These are phyloP conservation scores for Aristolochia contorta DNA, from an alignment of 164 flowering plant genomes.

Conservation along the genomic window DNA sequence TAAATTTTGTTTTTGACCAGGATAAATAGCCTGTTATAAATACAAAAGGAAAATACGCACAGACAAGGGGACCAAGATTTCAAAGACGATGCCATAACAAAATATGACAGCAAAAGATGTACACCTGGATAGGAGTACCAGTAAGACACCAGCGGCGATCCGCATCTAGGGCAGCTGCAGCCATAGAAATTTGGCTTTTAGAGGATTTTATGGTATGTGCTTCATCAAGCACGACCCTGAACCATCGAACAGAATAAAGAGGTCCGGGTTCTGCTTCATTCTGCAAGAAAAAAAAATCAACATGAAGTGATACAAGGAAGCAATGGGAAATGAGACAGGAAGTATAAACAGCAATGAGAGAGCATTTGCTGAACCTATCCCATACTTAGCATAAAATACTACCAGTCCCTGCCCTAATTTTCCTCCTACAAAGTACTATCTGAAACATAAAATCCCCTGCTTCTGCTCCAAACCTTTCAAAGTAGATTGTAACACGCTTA, in stretches of 20 bases:
- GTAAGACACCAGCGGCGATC: slow-evolving; percentile 98
- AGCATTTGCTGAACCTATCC: not conserved
- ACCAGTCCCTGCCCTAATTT: too few relatives aligned
- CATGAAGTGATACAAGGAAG: not conserved
- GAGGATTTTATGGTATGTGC: slow-evolving; percentile 92
- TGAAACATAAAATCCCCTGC: too few relatives aligned
- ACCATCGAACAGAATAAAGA: slow-evolving; percentile 75
- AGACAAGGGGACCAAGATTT: too few relatives aligned
- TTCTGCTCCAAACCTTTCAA: too few relatives aligned
- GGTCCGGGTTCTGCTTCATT: slow-evolving; percentile 67
- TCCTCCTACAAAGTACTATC: too few relatives aligned
- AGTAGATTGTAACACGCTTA: too few relatives aligned
- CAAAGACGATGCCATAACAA: too few relatives aligned
- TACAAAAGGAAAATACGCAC: too few relatives aligned
- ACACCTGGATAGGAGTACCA: slow-evolving; percentile 96
- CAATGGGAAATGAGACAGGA: not conserved
- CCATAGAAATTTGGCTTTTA: slow-evolving; percentile 81
- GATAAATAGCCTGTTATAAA: too few relatives aligned
- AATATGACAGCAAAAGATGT: too few relatives aligned
- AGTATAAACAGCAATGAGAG: not conserved
- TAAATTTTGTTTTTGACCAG: too few relatives aligned
- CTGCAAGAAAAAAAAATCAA: slow-evolving; percentile 23
- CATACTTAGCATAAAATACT: not conserved
- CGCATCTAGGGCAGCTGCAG: slow-evolving; percentile 84
- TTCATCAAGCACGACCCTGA: slow-evolving; percentile 94